Evolutionary conservation across 2,329 filamentous ascomycete species (phyloP).

Genomic region (Trichoderma hamatum): DNA sequence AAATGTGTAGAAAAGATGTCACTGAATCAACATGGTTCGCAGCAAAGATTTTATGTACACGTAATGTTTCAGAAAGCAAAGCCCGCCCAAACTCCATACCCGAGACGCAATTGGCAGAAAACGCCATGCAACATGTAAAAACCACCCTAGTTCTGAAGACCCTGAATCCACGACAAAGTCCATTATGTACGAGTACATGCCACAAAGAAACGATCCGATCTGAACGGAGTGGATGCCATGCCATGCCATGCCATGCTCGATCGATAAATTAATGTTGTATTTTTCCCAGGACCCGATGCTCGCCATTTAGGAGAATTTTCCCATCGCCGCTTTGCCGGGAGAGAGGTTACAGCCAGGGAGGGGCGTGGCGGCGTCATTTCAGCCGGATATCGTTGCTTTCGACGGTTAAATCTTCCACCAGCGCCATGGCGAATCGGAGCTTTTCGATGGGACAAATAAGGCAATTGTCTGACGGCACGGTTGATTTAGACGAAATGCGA

Average conservation of each 20-base stretch:
- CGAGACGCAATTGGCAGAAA: constrained; percentile 10
- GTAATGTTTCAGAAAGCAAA: background rate
- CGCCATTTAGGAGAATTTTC: constrained; percentile 8
- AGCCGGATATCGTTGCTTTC: background rate
- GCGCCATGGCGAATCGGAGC: background rate
- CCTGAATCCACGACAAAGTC: background rate
- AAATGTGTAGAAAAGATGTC: background rate
- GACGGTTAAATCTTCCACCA: constrained; percentile 11
- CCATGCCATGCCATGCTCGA: constrained; percentile 15
- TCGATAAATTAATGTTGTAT: constrained; percentile 18
- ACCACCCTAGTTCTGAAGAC: background rate
- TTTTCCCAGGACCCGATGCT: background rate
- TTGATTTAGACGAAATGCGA: background rate
- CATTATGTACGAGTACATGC: background rate
- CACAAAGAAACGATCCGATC: constrained; percentile 3
- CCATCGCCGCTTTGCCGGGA: constrained; percentile 3
- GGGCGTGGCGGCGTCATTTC: constrained; percentile 7
- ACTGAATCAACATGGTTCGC: background rate
- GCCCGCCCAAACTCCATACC: constrained; percentile 2
- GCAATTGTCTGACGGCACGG: constrained; percentile 1
- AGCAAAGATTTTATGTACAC: background rate
- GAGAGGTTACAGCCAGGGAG: constrained; percentile 10
- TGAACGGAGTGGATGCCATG: constrained; percentile 13
- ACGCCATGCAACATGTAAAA: background rate
- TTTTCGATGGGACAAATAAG: background rate